A percentile compares a stretch with the other conserved stretches of the same genome.
Evolutionary conservation across 257 asterid species (phyloP).

Genomic region (Coffea canephora): DNA sequence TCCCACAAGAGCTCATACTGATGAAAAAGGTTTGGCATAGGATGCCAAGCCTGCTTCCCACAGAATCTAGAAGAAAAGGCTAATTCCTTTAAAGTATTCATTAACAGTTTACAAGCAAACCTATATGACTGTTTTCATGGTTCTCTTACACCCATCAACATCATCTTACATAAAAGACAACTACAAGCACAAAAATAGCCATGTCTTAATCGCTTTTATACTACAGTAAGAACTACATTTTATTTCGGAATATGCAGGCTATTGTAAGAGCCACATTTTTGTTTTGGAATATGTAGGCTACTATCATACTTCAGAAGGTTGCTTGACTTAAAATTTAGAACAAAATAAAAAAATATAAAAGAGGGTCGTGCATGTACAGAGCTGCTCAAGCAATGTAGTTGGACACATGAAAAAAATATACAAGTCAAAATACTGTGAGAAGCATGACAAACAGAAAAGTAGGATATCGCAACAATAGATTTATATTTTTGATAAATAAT

Average conservation of each 20-base stretch:
- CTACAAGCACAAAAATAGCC: neutral
- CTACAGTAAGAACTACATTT: neutral
- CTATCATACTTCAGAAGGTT: neutral
- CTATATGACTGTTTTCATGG: neutral
- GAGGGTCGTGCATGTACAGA: neutral
- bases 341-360: no score
- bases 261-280: neutral
- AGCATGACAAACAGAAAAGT: neutral
- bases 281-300: neutral
- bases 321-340: neutral
- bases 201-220: neutral
- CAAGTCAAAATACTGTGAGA: neutral
- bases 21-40: no score
- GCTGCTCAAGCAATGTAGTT: neutral
- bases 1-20: no score
- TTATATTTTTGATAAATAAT: neutral
- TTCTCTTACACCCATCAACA: neutral
- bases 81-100: neutral
- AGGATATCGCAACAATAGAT: neutral
- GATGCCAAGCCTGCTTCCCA: neutral
- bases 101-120: neutral
- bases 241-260: neutral
- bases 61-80: neutral
- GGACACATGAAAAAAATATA: no score
- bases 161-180: neutral